Evolutionary conservation across 2,329 filamentous ascomycete genomes (phyloP).

Genomic region (Cordyceps cateniannulata): DNA sequence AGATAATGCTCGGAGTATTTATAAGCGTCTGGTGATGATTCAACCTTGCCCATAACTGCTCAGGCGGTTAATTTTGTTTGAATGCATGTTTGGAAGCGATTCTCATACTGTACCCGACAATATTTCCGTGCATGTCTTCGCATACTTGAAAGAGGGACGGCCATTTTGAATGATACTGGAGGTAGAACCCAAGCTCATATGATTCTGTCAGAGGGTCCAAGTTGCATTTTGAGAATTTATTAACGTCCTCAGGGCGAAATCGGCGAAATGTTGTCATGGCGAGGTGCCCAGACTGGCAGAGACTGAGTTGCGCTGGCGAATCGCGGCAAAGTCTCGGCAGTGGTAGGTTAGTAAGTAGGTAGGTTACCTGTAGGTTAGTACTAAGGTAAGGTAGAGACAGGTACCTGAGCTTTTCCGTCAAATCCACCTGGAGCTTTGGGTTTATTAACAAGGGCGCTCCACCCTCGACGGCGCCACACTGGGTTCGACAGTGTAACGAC

Average conservation of each 20-base stretch:
- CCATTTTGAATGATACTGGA: conserved; percentile 94
- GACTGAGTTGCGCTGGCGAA: background rate
- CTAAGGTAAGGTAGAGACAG: background rate
- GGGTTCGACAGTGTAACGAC: background rate
- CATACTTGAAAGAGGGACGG: conserved; percentile 90
- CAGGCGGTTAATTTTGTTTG: conserved; percentile 17
- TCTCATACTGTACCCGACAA: conserved; percentile 83
- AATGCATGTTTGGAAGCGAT: background rate
- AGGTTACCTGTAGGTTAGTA: no score
- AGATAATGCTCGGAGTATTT: conserved; percentile 80
- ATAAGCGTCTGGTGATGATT: conserved; percentile 72
- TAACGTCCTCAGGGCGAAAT: conserved; percentile 77
- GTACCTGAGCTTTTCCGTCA: background rate
- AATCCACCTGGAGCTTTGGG: no score
- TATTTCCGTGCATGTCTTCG: conserved; percentile 77
- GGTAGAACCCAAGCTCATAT: conserved; percentile 91
- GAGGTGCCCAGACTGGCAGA: background rate
- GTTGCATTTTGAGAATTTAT: conserved; percentile 90
- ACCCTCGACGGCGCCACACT: conserved; percentile 5
- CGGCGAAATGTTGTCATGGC: conserved; percentile 77
- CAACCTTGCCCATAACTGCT: conserved; percentile 94
- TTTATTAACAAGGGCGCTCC: background rate
- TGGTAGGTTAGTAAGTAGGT: background rate
- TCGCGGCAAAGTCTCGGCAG: background rate
- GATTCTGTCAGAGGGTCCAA: conserved; percentile 97